Evolutionary conservation across 768 basidiomycete species (phyloP), one percentile per base, ranked within the genome.

Genomic region (Pulveroboletus ravenelii): DNA sequence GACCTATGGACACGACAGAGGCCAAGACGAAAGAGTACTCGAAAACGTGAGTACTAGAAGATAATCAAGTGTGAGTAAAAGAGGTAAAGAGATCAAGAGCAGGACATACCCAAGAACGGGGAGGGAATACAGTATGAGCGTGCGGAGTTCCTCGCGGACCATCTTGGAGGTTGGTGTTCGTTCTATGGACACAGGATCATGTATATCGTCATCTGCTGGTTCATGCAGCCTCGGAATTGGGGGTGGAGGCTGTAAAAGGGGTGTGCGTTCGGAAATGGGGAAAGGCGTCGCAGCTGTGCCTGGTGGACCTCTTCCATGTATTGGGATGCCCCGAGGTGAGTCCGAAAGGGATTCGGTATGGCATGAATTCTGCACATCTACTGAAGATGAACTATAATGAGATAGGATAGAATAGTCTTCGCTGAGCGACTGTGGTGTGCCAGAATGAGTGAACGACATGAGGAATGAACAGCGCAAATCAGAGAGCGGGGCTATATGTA

Each of bases 21-120:
- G 84, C 84, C 35, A 95, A 75, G 41, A 91, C 79, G 31, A 98
- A 80, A 9, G 87, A 89, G 66, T 89, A 94, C 64, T 98, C 94
- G 17, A 90, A 75, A 17, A 91, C 45, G 54, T 89, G 86, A 3
- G 89, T 85, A 6, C 89, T 90, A 37, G 37, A 27, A 12, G 39
- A 41, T 14, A 43, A 36, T 30, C 17, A 9, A n/a, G 17, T 5
- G 18, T 54, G 23, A 56, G 54, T 23, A 25, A 18, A 37, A 40
- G 55, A n/a, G 1, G 29, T 13, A 8, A 9, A 30, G 36, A 43
- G 38, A 27, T 34, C 9, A 9, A 45, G 32, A n/a, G 13, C 6
- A 48, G 15, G 25, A 73, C 80, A 50, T 54, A 89, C 89, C 78
- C 79, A 52, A 85, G 83, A 31, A 90, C 80, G 5, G 88, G 88